Evolutionary conservation across 1,284 basidiomycete genomes (phyloP), one percentile per base, ranked within the genome.

Genomic region (Ustilago lituana): DNA sequence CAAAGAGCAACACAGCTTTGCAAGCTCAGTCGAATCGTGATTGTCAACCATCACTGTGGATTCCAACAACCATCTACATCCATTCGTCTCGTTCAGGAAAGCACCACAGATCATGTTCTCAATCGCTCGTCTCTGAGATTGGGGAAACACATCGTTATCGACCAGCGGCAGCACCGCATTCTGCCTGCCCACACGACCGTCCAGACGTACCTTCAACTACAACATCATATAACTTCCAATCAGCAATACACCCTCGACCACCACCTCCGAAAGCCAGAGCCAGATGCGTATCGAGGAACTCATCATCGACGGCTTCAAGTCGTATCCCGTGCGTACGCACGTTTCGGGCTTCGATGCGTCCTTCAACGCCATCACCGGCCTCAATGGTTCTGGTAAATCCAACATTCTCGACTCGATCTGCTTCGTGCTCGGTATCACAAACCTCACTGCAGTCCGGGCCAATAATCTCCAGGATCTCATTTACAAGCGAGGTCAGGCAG

Each of bases 391-490:
- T 14, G 83, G 83, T 47, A 77, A 79, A 73, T 71, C 93, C 63
- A 99, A 81, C 46, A 81, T 81, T 41, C 72, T 81, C 49, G 80
- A 81, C 54, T 76, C 80, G 26, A 81, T 81, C 50, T 81, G 80
- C 55, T 81, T 81, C 38, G 80, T 81, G 14, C 68, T 81, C 29
- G 80, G 80, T 29, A 78, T 81, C 43, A 81, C 80, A 47, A 81
- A 81, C 50, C 66, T 81, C 22, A 71, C 65, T 10, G 76, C 77
- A 2, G 75, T 98, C 86, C 91, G 95, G 66, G 96, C 95, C 1
- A 88, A 91, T 74, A 98, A 97, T 84, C 90, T 96, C 75, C 92
- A 94, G 83, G 96, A 99, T 82, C 88, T 98, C 72, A 98, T 98
- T 63, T 96, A 96, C 87, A 96, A 92, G 83, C 92, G 95, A 40